Conservation (phyloP, 2,329 filamentous ascomycete genomes). For the Apiospora phragmitis region DNA sequence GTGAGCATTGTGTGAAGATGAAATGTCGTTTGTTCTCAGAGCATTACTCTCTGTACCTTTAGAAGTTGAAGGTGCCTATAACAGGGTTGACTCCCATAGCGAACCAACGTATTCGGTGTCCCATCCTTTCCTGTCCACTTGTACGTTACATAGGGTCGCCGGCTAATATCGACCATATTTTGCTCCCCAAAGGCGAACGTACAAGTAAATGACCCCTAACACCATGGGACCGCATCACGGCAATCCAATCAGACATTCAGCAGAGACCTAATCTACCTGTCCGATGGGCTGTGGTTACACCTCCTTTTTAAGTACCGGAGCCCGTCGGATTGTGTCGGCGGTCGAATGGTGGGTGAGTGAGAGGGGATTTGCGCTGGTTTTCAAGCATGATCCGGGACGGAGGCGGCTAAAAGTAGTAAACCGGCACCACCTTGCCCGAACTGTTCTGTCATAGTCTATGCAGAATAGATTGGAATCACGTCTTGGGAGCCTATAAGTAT, state of each 20-base stretch:
- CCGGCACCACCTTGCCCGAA: background rate
- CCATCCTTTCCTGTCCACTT: background rate
- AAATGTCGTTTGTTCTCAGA: too few relatives aligned
- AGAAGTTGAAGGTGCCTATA: too few relatives aligned
- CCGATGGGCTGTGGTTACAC: background rate
- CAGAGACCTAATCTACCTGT: background rate
- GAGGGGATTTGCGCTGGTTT: conserved; percentile 20
- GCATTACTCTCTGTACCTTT: too few relatives aligned
- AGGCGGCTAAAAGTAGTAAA: background rate
- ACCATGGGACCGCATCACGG: background rate
- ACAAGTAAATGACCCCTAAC: too few relatives aligned
- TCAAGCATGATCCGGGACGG: background rate
- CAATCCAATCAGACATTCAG: background rate
- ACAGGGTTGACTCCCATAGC: background rate
- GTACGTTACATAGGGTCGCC: background rate
- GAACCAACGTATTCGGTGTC: background rate
- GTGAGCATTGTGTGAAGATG: too few relatives aligned
- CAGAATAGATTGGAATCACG: background rate
- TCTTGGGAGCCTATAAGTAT: background rate
- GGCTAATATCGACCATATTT: background rate
- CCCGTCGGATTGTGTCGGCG: background rate
- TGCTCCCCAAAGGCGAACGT: background rate
- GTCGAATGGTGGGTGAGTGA: background rate
- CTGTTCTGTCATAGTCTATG: background rate
- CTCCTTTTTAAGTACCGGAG: background rate